These are phyloP conservation scores for Irpex sp. DNA, from an alignment of 1,284 basidiomycete genomes.

Conservation along the genomic window DNA sequence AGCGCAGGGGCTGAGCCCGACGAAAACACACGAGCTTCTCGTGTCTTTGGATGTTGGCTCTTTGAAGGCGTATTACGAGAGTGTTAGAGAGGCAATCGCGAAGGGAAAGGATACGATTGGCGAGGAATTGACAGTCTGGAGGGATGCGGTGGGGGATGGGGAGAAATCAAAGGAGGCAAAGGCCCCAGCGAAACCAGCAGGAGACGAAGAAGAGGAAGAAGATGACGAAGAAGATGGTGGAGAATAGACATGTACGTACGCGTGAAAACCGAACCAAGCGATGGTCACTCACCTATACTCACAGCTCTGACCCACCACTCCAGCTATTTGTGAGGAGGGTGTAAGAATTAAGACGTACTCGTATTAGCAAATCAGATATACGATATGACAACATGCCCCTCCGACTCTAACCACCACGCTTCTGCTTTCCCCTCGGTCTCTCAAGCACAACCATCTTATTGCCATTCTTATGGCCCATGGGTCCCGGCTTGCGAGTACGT, in stretches of 20 bases:
- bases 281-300: neutral
- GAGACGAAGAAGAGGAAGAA: conserved; percentile 33
- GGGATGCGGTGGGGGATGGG: conserved; percentile 58
- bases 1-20: conserved; percentile 24
- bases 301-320: neutral
- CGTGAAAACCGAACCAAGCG: neutral
- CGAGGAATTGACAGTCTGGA: conserved; percentile 64
- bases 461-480: conserved; percentile 82
- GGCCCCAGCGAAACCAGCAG: conserved; percentile 36
- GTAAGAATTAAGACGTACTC: neutral
- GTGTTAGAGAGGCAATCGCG: conserved; percentile 45
- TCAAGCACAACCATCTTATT: conserved; percentile 95
- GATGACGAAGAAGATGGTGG: conserved; percentile 26
- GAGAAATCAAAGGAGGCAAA: conserved; percentile 46
- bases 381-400: neutral
- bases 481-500: conserved; percentile 87
- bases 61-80: conserved; percentile 46
- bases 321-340: neutral
- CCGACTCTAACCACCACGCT: conserved; percentile 27
- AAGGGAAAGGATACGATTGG: conserved; percentile 52
- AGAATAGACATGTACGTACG: neutral
- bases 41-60: conserved; percentile 25
- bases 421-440: conserved; percentile 83
- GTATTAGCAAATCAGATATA: conserved; percentile 1
- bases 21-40: conserved; percentile 34